Percentiles rank a stretch among this genome's conserved stretches.
phyloP scores from a whole-genome alignment of 176 grass and related monocot genomes.

The Carex parvula region DNA sequence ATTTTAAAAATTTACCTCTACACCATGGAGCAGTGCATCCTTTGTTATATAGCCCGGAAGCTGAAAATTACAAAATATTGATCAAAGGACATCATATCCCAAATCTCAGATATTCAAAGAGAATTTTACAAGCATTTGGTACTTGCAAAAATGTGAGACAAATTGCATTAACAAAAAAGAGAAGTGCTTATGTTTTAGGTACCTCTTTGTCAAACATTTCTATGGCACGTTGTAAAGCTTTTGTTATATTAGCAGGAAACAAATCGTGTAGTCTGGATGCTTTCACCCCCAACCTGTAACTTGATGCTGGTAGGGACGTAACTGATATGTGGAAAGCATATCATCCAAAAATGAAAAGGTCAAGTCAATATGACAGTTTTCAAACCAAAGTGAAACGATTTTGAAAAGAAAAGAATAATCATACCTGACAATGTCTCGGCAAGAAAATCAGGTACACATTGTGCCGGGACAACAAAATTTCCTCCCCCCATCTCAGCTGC shows the following conservation, averaged over 20 bases:
- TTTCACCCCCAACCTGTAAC: conserved; percentile 77
- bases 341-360: conserved; percentile 8
- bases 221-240: conserved; percentile 77
- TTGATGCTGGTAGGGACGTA: conserved; percentile 73
- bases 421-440: conserved; percentile 81
- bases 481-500: conserved; percentile 91
- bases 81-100: not conserved
- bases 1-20: conserved; percentile 52
- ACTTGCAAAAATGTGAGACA: conserved; percentile 7
- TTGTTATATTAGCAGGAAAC: conserved; percentile 69
- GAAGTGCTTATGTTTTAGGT: conserved; percentile 17
- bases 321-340: conserved; percentile 37
- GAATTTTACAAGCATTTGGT: not conserved
- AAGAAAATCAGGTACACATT: conserved; percentile 87
- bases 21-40: conserved; percentile 92
- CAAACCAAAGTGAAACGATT: not conserved
- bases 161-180: not conserved
- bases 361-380: not conserved
- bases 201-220: conserved; percentile 82
- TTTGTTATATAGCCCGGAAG: conserved; percentile 74
- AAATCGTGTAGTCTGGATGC: conserved; percentile 78
- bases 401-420: conserved; percentile 16
- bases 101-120: not conserved
- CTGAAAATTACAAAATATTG: conserved; percentile 41
- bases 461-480: conserved; percentile 83